Evolutionary conservation across 495 filamentous ascomycete species (phyloP).

Genomic region (Aspergillus kassunensis): DNA sequence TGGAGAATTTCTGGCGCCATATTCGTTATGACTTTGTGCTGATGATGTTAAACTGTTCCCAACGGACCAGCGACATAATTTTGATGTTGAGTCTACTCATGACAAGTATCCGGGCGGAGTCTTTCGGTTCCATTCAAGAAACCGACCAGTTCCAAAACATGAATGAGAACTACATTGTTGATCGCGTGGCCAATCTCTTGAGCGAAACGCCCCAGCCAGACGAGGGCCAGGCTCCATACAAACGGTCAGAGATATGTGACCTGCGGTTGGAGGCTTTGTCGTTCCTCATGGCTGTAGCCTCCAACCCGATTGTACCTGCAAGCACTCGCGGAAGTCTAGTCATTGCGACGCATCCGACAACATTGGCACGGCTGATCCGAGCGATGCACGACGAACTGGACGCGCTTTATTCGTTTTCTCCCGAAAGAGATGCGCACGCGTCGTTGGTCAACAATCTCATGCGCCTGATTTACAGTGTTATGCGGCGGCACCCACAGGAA

Average conservation of each 20-base stretch:
- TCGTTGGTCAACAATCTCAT: slow-evolving; percentile 56
- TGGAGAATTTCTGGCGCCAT: slow-evolving; percentile 54
- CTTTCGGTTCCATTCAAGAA: slow-evolving; percentile 58
- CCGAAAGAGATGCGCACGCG: slow-evolving; percentile 37
- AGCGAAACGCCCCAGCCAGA: slow-evolving; percentile 50
- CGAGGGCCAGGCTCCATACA: slow-evolving; percentile 46
- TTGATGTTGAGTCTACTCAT: slow-evolving; percentile 53
- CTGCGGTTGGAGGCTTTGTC: slow-evolving; percentile 56
- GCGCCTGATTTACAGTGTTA: slow-evolving; percentile 57
- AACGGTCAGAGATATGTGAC: slow-evolving; percentile 45
- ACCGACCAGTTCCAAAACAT: slow-evolving; percentile 48
- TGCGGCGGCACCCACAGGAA: slow-evolving; percentile 42
- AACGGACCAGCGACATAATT: slow-evolving; percentile 57
- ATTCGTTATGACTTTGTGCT: slow-evolving; percentile 61
- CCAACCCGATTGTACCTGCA: slow-evolving; percentile 29
- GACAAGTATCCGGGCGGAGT: slow-evolving; percentile 52
- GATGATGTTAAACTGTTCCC: slow-evolving; percentile 56
- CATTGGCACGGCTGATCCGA: slow-evolving; percentile 55
- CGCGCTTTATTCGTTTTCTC: slow-evolving; percentile 51
- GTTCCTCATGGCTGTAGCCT: slow-evolving; percentile 50
- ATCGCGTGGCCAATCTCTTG: slow-evolving; percentile 57
- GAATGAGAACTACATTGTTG: slow-evolving; percentile 57
- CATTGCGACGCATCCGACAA: slow-evolving; percentile 51
- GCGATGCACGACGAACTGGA: slow-evolving; percentile 63
- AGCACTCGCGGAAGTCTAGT: slow-evolving; percentile 47